These are phyloP conservation scores for Amaranthus cruentus DNA, from an alignment of 148 eudicot genomes.

Conservation along the genomic window DNA sequence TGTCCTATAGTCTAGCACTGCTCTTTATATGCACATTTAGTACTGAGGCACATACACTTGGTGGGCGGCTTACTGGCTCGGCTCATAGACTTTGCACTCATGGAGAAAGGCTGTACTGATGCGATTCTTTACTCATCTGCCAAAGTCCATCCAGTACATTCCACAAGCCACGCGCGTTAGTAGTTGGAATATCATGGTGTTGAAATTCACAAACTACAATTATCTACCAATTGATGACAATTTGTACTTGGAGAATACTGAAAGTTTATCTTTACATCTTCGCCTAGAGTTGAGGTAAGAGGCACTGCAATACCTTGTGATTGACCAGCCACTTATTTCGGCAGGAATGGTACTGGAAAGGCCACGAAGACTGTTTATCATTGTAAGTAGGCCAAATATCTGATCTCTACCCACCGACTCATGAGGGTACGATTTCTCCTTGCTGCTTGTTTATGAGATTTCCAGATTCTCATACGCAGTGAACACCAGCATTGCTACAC, in stretches of 20 bases:
- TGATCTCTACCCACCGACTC: constrained; percentile 41
- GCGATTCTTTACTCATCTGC: neutral
- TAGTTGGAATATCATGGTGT: neutral
- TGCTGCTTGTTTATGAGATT: constrained; percentile 47
- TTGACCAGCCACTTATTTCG: constrained; percentile 52
- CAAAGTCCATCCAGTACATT: neutral
- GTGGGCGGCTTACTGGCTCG: neutral
- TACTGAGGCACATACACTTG: neutral
- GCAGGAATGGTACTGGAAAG: constrained; percentile 72
- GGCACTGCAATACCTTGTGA: constrained; percentile 74
- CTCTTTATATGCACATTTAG: neutral
- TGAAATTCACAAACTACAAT: neutral
- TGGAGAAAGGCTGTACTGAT: neutral
- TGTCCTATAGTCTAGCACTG: neutral
- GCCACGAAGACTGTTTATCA: constrained; percentile 65
- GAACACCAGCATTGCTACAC: too few relatives aligned
- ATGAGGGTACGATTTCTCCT: constrained; percentile 50
- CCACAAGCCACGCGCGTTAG: neutral
- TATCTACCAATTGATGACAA: neutral
- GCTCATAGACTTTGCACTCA: neutral
- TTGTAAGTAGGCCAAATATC: constrained; percentile 54
- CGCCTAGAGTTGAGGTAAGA: constrained; percentile 60
- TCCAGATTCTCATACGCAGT: constrained; percentile 64
- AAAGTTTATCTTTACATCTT: constrained; percentile 60
- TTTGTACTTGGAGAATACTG: constrained; percentile 45